Base-by-base conservation (phyloP, 495 filamentous ascomycete species). In the Tuber microsphaerosporum region DNA sequence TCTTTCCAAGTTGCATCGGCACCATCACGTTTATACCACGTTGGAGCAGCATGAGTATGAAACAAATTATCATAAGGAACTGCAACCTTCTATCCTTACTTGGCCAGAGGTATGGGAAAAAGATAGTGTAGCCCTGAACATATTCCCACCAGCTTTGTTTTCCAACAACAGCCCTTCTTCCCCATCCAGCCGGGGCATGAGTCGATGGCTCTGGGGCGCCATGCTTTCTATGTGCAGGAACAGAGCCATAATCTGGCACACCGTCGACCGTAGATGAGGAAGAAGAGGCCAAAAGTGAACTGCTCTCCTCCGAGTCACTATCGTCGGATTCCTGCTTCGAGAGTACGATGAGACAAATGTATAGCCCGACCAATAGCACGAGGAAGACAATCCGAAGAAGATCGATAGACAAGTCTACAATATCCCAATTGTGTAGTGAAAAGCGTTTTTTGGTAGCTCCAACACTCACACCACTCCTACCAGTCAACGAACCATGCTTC, bases 81-180 rank as follows among this genome's bases (percentile, higher is more conserved):
- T 97, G 91, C 37, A 97, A 86, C 77, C 85, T 86, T 46, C 86
- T 84, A 41, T 92, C 89, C 79, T 93, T 93, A 75, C 89, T 90
- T 22, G 93, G 94, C 94, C 94, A 98, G 65, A 97, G 89, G 81
- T 97, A 98, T 0, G 93, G 94, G 84, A 97, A 94, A 84, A 98
- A 96, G 37, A 97, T 85, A 26, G 89, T 90, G 83, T 97, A 98
- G 31, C 92, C 92, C 75, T 90, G 89, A 71, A 94, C 85, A 82
- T 99, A 99, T 83, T 97, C 95, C 89, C 91, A 93, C 93, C 93
- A 92, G 79, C 88, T 92, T 26, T 90, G 90, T 8, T 89, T 88
- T 7, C 90, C 90, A 56, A 89, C 85, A 20, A 86, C 88, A n/a
- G 87, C 89, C 16, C 91, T 90, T 77, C 90, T 87, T 73, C 88